Conservation (phyloP, 140 eudicot genomes). For the Cichorium intybus region DNA sequence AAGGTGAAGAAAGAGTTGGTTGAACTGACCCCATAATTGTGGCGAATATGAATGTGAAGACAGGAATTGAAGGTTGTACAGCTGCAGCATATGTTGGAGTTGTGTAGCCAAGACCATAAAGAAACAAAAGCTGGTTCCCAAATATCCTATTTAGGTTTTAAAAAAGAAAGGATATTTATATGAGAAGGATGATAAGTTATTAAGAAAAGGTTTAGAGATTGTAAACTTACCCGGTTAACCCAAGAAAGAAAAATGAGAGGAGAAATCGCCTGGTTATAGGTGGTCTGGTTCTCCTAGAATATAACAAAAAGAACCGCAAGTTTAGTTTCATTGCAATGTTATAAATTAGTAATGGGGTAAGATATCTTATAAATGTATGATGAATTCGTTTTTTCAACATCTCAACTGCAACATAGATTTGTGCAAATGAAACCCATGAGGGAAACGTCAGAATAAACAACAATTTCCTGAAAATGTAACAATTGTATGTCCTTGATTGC, state of each 20-base stretch:
- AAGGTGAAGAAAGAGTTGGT: conserved; percentile 4
- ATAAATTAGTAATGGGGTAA: neutral
- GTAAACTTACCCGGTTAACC: conserved; percentile 74
- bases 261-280: conserved; percentile 60
- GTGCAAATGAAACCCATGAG: neutral
- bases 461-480: neutral
- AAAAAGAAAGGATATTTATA: neutral
- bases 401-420: neutral
- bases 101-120: conserved; percentile 91
- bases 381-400: no score
- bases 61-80: conserved; percentile 91
- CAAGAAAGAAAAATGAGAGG: conserved; percentile 71
- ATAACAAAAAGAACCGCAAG: neutral
- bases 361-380: no score
- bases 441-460: neutral
- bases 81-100: conserved; percentile 96
- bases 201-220: conserved; percentile 1
- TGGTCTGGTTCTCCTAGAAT: conserved; percentile 62
- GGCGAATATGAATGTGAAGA: conserved; percentile 84
- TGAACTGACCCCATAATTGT: conserved; percentile 83
- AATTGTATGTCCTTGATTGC: neutral
- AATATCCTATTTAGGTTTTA: conserved; percentile 54
- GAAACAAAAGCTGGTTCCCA: conserved; percentile 92
- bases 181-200: conserved; percentile 7
- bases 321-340: conserved; percentile 2